Evolutionary conservation across 371 early-diverging fungal genomes (phyloP).

Genomic region (Entomophthora muscae): DNA sequence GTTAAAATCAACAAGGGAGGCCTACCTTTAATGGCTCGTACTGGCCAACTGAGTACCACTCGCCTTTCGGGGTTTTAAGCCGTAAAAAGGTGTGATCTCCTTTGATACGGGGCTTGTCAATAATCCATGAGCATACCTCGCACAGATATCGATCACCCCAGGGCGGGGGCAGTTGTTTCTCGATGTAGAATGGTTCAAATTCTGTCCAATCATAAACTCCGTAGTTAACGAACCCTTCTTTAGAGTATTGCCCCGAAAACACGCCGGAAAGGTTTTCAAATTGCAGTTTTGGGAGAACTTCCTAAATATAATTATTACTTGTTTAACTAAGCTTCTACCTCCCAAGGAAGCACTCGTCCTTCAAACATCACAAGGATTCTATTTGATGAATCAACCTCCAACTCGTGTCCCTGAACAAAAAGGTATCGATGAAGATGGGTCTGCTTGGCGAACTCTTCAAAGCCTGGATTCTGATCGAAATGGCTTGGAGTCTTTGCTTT

Average conservation of each 20-base stretch:
- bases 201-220: constrained; percentile 11
- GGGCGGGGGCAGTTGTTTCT: constrained; percentile 2
- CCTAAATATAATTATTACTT: neutral
- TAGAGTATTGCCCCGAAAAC: constrained; percentile 9
- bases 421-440: constrained; percentile 11
- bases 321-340: neutral
- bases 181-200: constrained; percentile 10
- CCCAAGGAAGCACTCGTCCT: constrained; percentile 3
- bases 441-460: constrained; percentile 8
- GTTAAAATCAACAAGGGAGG: neutral
- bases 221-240: constrained; percentile 6
- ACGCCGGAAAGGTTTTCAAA: neutral
- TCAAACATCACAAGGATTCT: neutral
- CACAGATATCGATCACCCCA: constrained; percentile 13
- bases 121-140: constrained; percentile 12
- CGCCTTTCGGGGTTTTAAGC: constrained; percentile 11
- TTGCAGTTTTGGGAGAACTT: neutral
- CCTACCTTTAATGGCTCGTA: constrained; percentile 11
- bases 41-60: constrained; percentile 12
- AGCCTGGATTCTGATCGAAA: constrained; percentile 6
- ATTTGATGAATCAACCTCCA: neutral
- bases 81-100: constrained; percentile 11
- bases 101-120: constrained; percentile 10
- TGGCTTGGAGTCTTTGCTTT: neutral
- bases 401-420: constrained; percentile 6